A percentile compares a stretch with the other conserved stretches of the same genome.
These are phyloP conservation scores for Haplosporangium sp. DNA, from an alignment of 371 early-diverging fungal species.

Conservation along the genomic window DNA sequence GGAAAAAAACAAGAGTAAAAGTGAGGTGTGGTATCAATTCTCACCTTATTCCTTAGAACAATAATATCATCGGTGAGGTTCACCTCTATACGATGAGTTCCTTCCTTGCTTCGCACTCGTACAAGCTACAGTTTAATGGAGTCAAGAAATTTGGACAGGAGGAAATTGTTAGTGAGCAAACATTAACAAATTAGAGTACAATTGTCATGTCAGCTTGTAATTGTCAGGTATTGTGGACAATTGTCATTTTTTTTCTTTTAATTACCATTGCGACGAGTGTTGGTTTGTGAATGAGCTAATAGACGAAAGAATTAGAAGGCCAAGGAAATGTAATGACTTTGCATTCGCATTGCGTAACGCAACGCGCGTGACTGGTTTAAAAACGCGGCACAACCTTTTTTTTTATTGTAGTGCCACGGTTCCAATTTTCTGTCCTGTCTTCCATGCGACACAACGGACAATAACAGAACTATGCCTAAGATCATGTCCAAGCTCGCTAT, in stretches of 20 bases:
- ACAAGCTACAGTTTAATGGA: constrained; percentile 64
- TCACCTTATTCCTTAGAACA: constrained; percentile 70
- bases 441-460: constrained; percentile 38
- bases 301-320: neutral
- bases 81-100: constrained; percentile 83
- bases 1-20: constrained; percentile 12
- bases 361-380: constrained; percentile 6
- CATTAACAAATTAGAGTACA: neutral
- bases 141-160: neutral
- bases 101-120: constrained; percentile 86
- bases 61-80: constrained; percentile 67
- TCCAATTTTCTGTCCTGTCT: constrained; percentile 34
- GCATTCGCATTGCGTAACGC: neutral
- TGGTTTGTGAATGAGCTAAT: constrained; percentile 5
- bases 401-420: constrained; percentile 19
- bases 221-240: neutral
- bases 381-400: neutral
- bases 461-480: constrained; percentile 31
- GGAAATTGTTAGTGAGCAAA: neutral
- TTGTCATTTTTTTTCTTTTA: too few species aligned
- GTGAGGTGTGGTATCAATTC: neutral
- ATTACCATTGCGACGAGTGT: constrained; percentile 19
- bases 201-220: neutral
- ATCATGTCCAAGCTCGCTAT: constrained; percentile 28
- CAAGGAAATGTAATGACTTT: neutral